Conservation (phyloP, 148 eudicot species). For the Spergularia marina region DNA sequence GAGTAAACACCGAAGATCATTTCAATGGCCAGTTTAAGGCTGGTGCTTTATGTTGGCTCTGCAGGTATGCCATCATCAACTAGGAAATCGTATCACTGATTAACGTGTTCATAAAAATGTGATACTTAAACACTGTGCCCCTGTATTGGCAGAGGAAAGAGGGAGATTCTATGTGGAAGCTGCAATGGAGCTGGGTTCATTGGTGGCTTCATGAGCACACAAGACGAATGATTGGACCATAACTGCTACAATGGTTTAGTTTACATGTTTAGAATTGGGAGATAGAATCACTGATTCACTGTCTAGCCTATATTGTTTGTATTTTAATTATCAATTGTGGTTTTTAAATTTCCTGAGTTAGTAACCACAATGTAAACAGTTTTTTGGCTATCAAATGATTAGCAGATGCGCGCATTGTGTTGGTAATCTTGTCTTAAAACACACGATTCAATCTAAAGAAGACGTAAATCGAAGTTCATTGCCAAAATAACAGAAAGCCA, state of each 20-base stretch:
- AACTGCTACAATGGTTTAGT: too few relatives aligned
- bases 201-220: constrained; percentile 49
- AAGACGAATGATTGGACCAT: constrained; percentile 28
- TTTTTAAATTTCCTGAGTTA: background rate
- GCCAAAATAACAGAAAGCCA: too few relatives aligned
- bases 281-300: constrained; percentile 7
- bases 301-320: background rate
- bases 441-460: too few relatives aligned
- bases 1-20: constrained; percentile 50
- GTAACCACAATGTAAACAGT: constrained; percentile 3
- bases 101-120: background rate
- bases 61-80: constrained; percentile 35
- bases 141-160: constrained; percentile 32
- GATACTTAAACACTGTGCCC: background rate
- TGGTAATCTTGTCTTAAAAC: too few relatives aligned
- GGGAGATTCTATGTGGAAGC: constrained; percentile 46
- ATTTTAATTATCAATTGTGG: constrained; percentile 1
- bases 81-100: background rate
- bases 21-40: constrained; percentile 53
- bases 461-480: too few relatives aligned
- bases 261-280: background rate
- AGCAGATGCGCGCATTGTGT: too few relatives aligned
- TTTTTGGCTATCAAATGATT: background rate
- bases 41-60: constrained; percentile 57
- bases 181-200: constrained; percentile 51